Evolutionary conservation across 1,139 yeast genomes (phyloP).

Genomic region (Geotrichum phurueaensis): DNA sequence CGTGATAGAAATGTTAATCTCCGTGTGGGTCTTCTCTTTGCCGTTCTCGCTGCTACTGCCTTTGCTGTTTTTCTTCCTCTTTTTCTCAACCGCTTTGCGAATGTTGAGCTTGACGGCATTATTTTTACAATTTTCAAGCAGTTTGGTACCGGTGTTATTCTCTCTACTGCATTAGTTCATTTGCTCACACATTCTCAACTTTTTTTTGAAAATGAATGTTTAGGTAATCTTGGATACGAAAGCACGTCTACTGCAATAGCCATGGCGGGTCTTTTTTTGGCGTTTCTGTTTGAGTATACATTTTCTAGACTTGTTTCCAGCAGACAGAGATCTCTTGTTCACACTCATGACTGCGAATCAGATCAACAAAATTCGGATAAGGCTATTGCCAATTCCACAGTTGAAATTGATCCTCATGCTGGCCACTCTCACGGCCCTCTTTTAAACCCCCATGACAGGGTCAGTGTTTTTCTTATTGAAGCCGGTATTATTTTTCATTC

Average conservation of each 20-base stretch:
- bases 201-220: slow-evolving; percentile 47
- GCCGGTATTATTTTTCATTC: slow-evolving; percentile 79
- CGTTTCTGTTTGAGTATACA: slow-evolving; percentile 34
- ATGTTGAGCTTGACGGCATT: slow-evolving; percentile 27
- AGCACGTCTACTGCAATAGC: slow-evolving; percentile 36
- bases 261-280: slow-evolving; percentile 36
- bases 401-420: slow-evolving; percentile 2
- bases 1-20: slow-evolving; percentile 34
- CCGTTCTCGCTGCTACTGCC: slow-evolving; percentile 34
- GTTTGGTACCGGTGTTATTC: slow-evolving; percentile 88
- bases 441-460: slow-evolving; percentile 18
- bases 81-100: slow-evolving; percentile 25
- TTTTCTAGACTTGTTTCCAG: slow-evolving; percentile 26
- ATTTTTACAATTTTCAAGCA: slow-evolving; percentile 29
- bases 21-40: slow-evolving; percentile 36
- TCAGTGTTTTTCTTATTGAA: slow-evolving; percentile 57
- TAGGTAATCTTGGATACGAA: slow-evolving; percentile 44
- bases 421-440: slow-evolving; percentile 17
- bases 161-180: slow-evolving; percentile 85
- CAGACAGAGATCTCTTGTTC: slow-evolving; percentile 14
- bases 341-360: background rate
- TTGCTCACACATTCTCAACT: slow-evolving; percentile 71
- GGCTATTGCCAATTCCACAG: background rate
- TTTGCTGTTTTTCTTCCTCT: slow-evolving; percentile 35
- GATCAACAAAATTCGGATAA: slow-evolving; percentile 5